Evolutionary conservation across 2,329 filamentous ascomycete genomes (phyloP).

Genomic region (Aureobasidium mangrovei): DNA sequence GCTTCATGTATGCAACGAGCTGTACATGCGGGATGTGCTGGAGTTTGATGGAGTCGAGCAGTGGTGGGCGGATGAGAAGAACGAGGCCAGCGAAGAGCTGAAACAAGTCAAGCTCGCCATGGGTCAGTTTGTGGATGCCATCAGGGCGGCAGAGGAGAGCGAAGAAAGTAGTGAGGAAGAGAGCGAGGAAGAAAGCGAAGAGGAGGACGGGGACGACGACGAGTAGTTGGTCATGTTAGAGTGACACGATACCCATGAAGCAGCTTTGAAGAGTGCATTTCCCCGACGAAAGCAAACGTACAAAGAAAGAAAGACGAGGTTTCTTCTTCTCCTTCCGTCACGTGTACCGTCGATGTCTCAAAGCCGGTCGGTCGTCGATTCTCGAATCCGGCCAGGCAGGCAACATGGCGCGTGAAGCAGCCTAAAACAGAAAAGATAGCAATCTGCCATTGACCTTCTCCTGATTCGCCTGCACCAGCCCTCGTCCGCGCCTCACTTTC

Average conservation of each 20-base stretch:
- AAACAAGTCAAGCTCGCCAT: conserved; percentile 62
- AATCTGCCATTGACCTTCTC: too few relatives aligned
- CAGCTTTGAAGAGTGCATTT: background rate
- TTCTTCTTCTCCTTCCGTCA: background rate
- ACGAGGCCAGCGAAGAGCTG: conserved; percentile 60
- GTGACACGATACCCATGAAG: conserved; percentile 14
- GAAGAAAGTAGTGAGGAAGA: conserved; percentile 57
- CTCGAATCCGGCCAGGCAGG: too few relatives aligned
- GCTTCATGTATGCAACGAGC: conserved; percentile 68
- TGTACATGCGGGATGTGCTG: conserved; percentile 75
- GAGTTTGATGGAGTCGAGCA: conserved; percentile 80
- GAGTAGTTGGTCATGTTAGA: conserved; percentile 14
- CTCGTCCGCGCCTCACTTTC: too few relatives aligned
- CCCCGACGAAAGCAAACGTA: background rate
- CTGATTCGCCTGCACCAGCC: too few relatives aligned
- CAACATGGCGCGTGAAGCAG: too few relatives aligned
- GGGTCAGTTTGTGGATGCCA: conserved; percentile 65
- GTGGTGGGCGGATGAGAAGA: conserved; percentile 78
- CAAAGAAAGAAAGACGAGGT: background rate
- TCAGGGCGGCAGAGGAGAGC: conserved; percentile 59
- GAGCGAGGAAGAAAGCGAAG: conserved; percentile 34
- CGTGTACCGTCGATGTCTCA: too few relatives aligned
- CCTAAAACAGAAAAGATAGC: too few relatives aligned
- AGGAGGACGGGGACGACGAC: conserved; percentile 22
- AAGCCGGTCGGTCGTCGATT: too few relatives aligned